phyloP scores from a whole-genome alignment of 306 rosid genomes.

The Cercis canadensis region DNA sequence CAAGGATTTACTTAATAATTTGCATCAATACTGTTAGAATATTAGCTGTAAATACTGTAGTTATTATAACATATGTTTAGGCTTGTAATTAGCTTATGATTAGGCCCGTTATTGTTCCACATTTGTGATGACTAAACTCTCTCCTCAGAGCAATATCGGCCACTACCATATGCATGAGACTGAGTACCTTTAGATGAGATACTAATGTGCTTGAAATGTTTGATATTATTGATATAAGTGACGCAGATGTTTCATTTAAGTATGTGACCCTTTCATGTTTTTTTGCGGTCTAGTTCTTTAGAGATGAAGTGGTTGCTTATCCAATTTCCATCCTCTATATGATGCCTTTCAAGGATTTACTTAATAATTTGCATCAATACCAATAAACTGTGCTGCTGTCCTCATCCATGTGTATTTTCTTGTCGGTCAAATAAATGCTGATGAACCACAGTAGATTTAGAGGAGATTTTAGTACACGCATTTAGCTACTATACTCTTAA shows the following conservation, averaged over 20 bases:
- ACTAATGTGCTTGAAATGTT: background rate
- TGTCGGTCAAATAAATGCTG: background rate
- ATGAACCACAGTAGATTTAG: background rate
- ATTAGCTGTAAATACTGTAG: too few species aligned
- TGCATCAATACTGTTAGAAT: too few species aligned
- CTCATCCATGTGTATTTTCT: constrained; percentile 5
- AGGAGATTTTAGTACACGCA: background rate
- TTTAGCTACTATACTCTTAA: too few species aligned
- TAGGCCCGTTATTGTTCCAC: too few species aligned
- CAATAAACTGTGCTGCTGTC: constrained; percentile 7
- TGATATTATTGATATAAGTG: background rate
- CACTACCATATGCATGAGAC: background rate
- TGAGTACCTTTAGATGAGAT: constrained; percentile 15
- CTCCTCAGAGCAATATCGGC: constrained; percentile 5
- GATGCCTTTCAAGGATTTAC: background rate
- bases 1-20: background rate
- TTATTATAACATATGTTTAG: too few species aligned
- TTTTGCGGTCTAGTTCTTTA: too few species aligned
- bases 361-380: background rate
- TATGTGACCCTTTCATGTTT: too few species aligned
- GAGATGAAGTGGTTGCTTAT: constrained; percentile 8
- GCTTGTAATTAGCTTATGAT: too few species aligned
- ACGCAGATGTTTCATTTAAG: too few species aligned
- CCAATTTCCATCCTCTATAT: background rate
- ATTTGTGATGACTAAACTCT: background rate